A percentile compares a stretch with the other conserved stretches of the same genome.
Conservation (phyloP, 2,329 filamentous ascomycete species). For the Colletotrichum salicis region DNA sequence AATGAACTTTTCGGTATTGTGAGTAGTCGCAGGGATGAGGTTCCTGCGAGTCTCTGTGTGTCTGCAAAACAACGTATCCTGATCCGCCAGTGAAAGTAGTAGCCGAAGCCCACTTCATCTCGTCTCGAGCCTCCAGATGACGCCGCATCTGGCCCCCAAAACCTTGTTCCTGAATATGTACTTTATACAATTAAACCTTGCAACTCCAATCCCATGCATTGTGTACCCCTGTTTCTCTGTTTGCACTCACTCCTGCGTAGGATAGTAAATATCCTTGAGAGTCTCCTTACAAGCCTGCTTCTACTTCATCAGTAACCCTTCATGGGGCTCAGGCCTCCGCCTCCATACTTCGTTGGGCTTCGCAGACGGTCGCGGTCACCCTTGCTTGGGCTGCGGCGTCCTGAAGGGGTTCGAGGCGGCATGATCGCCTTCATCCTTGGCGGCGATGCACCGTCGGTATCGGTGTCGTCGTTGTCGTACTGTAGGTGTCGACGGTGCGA, state of each 20-base stretch:
- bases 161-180: slow-evolving; percentile 2
- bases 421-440: slow-evolving; percentile 53
- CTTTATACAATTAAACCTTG: slow-evolving; percentile 21
- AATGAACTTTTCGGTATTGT: neutral
- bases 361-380: slow-evolving; percentile 59
- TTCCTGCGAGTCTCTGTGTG: neutral
- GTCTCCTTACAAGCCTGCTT: neutral
- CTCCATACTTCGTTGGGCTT: slow-evolving; percentile 58
- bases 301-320: slow-evolving; percentile 44
- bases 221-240: neutral
- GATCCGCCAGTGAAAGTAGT: neutral
- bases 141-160: slow-evolving; percentile 23
- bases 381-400: slow-evolving; percentile 61
- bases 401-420: slow-evolving; percentile 57
- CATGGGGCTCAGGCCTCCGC: slow-evolving; percentile 46
- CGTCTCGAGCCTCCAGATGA: slow-evolving; percentile 19
- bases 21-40: neutral
- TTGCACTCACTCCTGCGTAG: neutral
- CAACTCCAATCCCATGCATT: slow-evolving; percentile 32
- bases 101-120: neutral
- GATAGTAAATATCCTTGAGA: neutral
- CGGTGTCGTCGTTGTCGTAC: slow-evolving; percentile 56
- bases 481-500: slow-evolving; percentile 54
- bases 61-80: neutral
- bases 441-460: slow-evolving; percentile 62